A percentile compares a stretch with the other conserved stretches of the same genome.
These are phyloP conservation scores for Leccinum solheimii DNA, from an alignment of 1,284 basidiomycete genomes.

Conservation along the genomic window DNA sequence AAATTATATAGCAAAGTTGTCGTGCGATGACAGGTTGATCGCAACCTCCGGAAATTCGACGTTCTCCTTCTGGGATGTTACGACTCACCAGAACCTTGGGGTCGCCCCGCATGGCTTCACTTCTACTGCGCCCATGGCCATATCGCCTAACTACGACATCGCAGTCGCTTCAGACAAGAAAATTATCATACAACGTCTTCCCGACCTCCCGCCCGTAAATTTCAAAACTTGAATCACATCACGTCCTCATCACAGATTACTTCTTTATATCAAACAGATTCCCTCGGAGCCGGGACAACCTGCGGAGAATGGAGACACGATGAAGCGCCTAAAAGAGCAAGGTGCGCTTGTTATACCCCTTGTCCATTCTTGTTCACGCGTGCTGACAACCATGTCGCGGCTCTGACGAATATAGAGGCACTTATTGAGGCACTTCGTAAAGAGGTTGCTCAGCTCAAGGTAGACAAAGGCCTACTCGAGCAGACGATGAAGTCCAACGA, in stretches of 20 bases:
- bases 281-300: no score
- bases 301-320: neutral
- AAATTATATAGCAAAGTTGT: neutral
- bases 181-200: neutral
- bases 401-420: neutral
- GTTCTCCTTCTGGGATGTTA: neutral
- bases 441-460: neutral
- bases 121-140: neutral
- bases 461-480: neutral
- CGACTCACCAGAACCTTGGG: neutral
- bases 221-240: neutral
- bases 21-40: neutral
- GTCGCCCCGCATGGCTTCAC: neutral
- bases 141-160: neutral
- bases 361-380: neutral
- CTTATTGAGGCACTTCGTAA: neutral
- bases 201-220: neutral
- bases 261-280: neutral
- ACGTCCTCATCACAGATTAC: neutral
- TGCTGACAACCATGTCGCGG: no score
- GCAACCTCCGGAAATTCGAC: neutral
- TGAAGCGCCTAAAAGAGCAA: neutral
- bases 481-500: neutral
- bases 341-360: neutral
- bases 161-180: neutral